Base-by-base conservation (phyloP, 768 basidiomycete genomes). In the Tulasnella sp. region DNA sequence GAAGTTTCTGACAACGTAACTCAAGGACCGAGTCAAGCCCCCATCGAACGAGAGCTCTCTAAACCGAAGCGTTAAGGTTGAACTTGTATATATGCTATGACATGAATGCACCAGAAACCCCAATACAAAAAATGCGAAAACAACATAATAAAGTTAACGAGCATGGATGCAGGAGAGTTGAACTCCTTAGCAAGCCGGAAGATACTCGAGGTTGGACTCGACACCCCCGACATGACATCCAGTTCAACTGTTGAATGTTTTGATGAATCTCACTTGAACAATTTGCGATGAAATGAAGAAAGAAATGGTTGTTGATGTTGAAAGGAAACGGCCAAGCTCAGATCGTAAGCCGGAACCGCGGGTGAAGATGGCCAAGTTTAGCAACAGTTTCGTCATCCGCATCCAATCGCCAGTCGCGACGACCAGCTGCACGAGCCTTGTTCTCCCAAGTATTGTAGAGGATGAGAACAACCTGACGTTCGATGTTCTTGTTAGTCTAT, bases 381-480 rank as follows among this genome's bases (percentile, higher is more conserved):
- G 60, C 54, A 7, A 81, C 75, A 44, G 84, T 82, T 48, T 81
- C 78, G 58, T 83, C 77, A n/a, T 81, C 58, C 50, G 82, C 84
- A 20, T 83, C 83, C 34, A 85, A 79, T 34, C 83, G 83, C 48
- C 82, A 58, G 48, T 85, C 84, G 6, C 84, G 82, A 28, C 76
- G 76, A 18, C 84, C 84, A 6, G 76, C 75, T 12, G 80, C 82
- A 40, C 84, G 82, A 48, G 82, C 79, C 12, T 72, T 72, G 82
- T 85, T 85, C 82, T 85, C 84, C 69, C 81, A 81, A 14, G 69
- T 69, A 72, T 80, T 78, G 82, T 84, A 85, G n/a, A 74, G 22
- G 24, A 82, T 83, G 46, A 80, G 75, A 28, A 54, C n/a, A 50
- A 46, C 28, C 80, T 80, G 77, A 24, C 14, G 46, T 41, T 37